Conservation (phyloP, 2,329 filamentous ascomycete genomes). For the Emericellopsis atlantica region DNA sequence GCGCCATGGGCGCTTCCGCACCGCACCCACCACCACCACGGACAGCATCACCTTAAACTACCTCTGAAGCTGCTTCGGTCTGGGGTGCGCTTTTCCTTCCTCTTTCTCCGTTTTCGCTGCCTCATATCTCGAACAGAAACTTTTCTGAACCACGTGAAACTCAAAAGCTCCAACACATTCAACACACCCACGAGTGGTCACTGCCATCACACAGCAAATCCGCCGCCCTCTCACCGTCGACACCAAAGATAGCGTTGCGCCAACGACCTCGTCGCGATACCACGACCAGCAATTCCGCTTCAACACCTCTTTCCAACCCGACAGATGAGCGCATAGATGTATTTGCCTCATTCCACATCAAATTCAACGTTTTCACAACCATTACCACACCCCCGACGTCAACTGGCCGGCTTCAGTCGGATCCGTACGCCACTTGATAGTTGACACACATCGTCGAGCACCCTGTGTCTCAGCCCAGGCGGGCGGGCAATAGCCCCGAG, state of each 20-base stretch:
- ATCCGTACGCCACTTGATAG: constrained; percentile 1
- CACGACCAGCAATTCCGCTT: too few relatives aligned
- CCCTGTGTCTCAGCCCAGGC: not conserved
- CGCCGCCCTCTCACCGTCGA: too few relatives aligned
- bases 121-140: not conserved
- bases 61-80: constrained; percentile 1
- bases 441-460: not conserved
- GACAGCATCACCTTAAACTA: not conserved
- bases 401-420: not conserved
- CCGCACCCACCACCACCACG: not conserved
- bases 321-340: not conserved
- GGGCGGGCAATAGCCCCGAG: constrained; percentile 1
- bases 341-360: not conserved
- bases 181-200: too few relatives aligned
- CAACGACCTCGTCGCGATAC: too few relatives aligned
- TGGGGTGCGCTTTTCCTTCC: constrained; percentile 7
- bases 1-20: not conserved
- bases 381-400: not conserved
- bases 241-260: too few relatives aligned
- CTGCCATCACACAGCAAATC: too few relatives aligned
- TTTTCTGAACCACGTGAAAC: too few relatives aligned
- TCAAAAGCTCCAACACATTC: too few relatives aligned
- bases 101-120: constrained; percentile 8
- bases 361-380: not conserved
- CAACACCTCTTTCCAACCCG: not conserved